Conservation (phyloP, 148 eudicot species). For the Tetragonia tetragonoides region DNA sequence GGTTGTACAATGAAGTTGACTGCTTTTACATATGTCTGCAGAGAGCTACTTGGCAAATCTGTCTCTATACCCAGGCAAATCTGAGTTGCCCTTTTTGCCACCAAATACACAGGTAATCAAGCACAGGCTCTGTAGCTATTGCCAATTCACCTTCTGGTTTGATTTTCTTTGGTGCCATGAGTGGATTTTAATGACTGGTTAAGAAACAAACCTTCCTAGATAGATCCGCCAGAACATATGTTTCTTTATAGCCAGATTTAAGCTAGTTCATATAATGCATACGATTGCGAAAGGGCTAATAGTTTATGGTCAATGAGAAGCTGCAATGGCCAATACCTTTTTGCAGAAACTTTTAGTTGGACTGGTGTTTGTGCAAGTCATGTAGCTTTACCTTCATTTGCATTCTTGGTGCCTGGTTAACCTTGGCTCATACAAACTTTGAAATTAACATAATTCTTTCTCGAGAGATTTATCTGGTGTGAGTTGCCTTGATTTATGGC, state of each 20-base stretch:
- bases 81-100: constrained; percentile 91
- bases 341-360: background rate
- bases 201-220: background rate
- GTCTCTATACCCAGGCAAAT: constrained; percentile 87
- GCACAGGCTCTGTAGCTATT: background rate
- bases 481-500: background rate
- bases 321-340: background rate
- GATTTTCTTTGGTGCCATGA: background rate
- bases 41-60: constrained; percentile 95
- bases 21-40: constrained; percentile 33
- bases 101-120: constrained; percentile 70
- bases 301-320: background rate
- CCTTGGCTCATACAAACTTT: background rate
- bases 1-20: background rate
- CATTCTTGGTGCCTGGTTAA: background rate
- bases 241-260: background rate
- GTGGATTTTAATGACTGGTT: background rate
- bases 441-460: background rate
- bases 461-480: background rate
- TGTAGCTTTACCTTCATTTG: background rate
- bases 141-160: background rate
- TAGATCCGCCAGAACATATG: background rate
- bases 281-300: background rate
- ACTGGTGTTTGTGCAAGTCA: background rate
- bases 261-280: background rate